Evolutionary conservation across 768 basidiomycete genomes (phyloP).

Genomic region (Multifurca ochricompacta): DNA sequence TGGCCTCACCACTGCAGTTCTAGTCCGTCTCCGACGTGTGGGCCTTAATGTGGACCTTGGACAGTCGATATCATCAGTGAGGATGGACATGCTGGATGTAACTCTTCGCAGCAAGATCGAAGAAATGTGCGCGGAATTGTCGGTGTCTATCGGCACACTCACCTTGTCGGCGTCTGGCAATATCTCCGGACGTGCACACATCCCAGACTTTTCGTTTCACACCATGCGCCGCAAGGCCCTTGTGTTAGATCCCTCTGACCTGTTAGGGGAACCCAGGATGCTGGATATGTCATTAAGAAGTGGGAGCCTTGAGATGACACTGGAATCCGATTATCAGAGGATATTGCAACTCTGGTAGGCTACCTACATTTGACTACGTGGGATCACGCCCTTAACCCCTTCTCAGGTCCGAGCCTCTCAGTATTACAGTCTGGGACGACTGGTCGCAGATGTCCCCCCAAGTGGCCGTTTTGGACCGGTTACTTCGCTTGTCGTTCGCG

Average conservation of each 20-base stretch:
- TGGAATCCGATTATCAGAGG: conserved; percentile 73
- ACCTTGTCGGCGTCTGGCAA: conserved; percentile 56
- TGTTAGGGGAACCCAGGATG: conserved; percentile 38
- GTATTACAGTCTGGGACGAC: conserved; percentile 70
- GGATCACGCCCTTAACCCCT: not conserved
- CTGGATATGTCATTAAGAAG: conserved; percentile 70
- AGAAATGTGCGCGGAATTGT: conserved; percentile 52
- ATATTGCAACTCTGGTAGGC: conserved; percentile 68
- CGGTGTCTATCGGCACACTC: conserved; percentile 53
- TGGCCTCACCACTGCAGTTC: conserved; percentile 50
- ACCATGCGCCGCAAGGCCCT: conserved; percentile 52
- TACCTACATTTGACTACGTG: not conserved
- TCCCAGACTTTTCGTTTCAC: conserved; percentile 68
- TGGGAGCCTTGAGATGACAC: conserved; percentile 53
- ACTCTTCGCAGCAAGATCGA: conserved; percentile 61
- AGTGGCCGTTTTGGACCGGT: conserved; percentile 38
- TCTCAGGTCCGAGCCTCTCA: conserved; percentile 66
- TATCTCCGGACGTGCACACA: conserved; percentile 55
- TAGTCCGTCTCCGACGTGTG: conserved; percentile 67
- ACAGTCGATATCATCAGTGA: conserved; percentile 70
- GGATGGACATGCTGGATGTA: conserved; percentile 55
- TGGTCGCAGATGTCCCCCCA: conserved; percentile 52
- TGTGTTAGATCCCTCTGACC: conserved; percentile 25
- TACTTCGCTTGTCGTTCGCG: conserved; percentile 65
- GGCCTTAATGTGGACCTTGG: conserved; percentile 76